These are phyloP conservation scores for Vitis labrusca DNA, from an alignment of 164 flowering plant genomes.

Conservation along the genomic window DNA sequence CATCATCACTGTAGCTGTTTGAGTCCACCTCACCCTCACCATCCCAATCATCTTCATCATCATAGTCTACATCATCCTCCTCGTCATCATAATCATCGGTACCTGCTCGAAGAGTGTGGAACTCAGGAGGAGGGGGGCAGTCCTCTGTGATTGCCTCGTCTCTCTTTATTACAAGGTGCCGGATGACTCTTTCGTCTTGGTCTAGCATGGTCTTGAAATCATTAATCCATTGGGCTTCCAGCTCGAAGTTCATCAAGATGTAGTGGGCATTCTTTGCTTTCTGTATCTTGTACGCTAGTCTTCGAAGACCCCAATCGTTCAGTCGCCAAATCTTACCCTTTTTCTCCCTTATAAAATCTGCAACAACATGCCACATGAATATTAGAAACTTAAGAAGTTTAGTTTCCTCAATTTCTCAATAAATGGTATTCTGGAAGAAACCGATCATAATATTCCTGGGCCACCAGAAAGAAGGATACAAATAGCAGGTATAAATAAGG, in stretches of 20 bases:
- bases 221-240: constrained; percentile 79
- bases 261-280: constrained; percentile 86
- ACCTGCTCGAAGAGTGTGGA: constrained; percentile 51
- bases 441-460: too few relatives aligned
- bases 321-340: constrained; percentile 81
- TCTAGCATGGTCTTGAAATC: constrained; percentile 86
- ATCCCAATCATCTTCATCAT: constrained; percentile 28
- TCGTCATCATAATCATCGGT: constrained; percentile 41
- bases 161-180: constrained; percentile 91
- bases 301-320: constrained; percentile 91
- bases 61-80: constrained; percentile 12
- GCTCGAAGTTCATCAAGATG: constrained; percentile 89
- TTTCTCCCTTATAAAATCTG: constrained; percentile 81
- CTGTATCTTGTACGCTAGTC: constrained; percentile 86
- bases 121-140: constrained; percentile 92
- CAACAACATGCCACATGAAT: constrained; percentile 6
- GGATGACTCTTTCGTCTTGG: constrained; percentile 86
- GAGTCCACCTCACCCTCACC: constrained; percentile 26
- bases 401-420: too few relatives aligned
- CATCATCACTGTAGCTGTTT: constrained; percentile 8
- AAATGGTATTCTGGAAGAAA: too few relatives aligned
- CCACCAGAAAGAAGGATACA: too few relatives aligned
- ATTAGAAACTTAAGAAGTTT: neutral
- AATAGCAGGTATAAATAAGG: too few relatives aligned
- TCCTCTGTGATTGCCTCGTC: constrained; percentile 76